phyloP scores from a whole-genome alignment of 768 basidiomycete genomes.

The Tulasnella sp. region DNA sequence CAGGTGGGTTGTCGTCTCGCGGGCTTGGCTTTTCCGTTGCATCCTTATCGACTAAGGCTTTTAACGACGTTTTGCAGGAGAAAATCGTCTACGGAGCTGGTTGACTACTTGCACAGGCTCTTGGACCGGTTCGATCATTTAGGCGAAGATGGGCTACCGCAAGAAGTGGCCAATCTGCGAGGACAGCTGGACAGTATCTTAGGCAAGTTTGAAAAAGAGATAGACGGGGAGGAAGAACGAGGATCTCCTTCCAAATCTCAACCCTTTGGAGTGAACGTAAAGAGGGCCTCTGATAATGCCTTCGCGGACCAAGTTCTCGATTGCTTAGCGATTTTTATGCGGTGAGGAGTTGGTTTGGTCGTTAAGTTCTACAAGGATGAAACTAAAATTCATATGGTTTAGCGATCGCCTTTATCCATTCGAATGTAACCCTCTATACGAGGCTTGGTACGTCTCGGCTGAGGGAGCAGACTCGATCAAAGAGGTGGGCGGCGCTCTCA shows the following conservation, averaged over 20 bases:
- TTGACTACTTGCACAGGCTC: not conserved
- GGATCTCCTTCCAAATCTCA: not conserved
- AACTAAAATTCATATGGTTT: not conserved
- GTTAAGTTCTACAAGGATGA: not conserved
- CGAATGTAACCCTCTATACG: not conserved
- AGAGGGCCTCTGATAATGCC: not conserved
- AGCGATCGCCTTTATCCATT: conserved; percentile 14
- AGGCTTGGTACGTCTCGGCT: conserved; percentile 18
- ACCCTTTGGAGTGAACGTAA: not conserved
- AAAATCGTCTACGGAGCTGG: not conserved
- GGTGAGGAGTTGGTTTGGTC: not conserved
- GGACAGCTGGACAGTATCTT: not conserved
- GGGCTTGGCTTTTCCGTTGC: too few relatives aligned
- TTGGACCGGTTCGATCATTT: not conserved
- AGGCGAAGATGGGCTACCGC: not conserved
- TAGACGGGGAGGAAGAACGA: not conserved
- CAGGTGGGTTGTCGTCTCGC: not conserved
- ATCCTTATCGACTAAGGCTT: too few relatives aligned
- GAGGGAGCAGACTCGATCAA: conserved; percentile 7
- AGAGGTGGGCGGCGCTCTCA: conserved; percentile 19
- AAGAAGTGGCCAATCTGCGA: not conserved
- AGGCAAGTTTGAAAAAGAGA: not conserved
- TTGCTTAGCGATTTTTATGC: not conserved
- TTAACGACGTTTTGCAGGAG: not conserved
- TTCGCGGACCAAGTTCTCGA: not conserved